Percentiles rank a stretch among this genome's conserved stretches.
phyloP scores from a whole-genome alignment of 805 yeast genomes.

The Zygosaccharomyces lentus region DNA sequence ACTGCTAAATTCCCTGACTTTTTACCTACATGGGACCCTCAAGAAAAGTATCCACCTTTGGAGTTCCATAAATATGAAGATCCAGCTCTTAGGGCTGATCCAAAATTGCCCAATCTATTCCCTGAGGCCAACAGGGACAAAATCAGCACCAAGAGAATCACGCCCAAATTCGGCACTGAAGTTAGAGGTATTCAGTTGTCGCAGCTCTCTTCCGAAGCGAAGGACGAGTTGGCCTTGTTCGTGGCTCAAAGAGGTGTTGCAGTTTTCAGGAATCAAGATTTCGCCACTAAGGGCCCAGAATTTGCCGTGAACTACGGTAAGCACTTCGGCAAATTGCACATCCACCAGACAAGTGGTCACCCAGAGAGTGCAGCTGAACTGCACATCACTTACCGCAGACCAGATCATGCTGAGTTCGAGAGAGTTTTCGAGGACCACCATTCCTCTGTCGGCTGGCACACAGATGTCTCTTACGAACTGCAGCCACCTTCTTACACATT shows the following conservation, averaged over 20 bases:
- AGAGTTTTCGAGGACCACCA: slow-evolving; percentile 24
- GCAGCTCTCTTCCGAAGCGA: slow-evolving; percentile 46
- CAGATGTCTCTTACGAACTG: slow-evolving; percentile 67
- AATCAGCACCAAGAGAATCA: slow-evolving; percentile 36
- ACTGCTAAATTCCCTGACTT: slow-evolving; percentile 29
- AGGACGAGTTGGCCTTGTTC: slow-evolving; percentile 62
- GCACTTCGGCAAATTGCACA: slow-evolving; percentile 64
- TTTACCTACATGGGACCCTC: slow-evolving; percentile 28
- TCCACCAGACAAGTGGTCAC: slow-evolving; percentile 70
- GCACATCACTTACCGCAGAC: slow-evolving; percentile 53
- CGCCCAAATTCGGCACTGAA: slow-evolving; percentile 68
- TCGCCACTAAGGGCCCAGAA: slow-evolving; percentile 48
- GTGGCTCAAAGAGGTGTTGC: slow-evolving; percentile 68
- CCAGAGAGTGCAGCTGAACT: slow-evolving; percentile 55
- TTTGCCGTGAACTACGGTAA: slow-evolving; percentile 48
- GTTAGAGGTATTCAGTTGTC: slow-evolving; percentile 57
- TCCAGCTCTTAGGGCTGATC: slow-evolving; percentile 15
- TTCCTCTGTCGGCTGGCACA: slow-evolving; percentile 49
- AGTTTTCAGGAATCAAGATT: slow-evolving; percentile 61
- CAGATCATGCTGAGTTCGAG: slow-evolving; percentile 33
- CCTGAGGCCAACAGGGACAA: slow-evolving; percentile 13
- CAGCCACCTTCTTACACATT: slow-evolving; percentile 69
- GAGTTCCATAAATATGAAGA: slow-evolving; percentile 11
- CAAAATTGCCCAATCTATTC: slow-evolving; percentile 12
- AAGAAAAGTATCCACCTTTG: slow-evolving; percentile 18